phyloP scores from a whole-genome alignment of 2,329 filamentous ascomycete species.

The Colletotrichum sp. region DNA sequence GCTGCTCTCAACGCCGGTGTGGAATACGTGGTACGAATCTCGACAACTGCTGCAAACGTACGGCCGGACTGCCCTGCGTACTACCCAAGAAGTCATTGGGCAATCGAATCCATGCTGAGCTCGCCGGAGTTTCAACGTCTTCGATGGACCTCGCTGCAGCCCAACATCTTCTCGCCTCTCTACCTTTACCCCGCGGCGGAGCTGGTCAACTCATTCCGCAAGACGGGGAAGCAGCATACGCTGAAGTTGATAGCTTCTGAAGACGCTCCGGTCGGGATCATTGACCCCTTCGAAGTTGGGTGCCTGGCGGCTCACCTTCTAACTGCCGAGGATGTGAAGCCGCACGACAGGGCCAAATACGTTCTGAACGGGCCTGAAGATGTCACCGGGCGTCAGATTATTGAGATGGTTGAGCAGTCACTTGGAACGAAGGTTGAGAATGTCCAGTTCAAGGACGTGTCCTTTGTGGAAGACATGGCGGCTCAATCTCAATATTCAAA shows the following conservation, averaged over 20 bases:
- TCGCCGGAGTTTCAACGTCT: slow-evolving; percentile 38
- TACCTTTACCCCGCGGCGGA: slow-evolving; percentile 28
- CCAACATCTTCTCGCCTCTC: slow-evolving; percentile 29
- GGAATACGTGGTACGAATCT: slow-evolving; percentile 47
- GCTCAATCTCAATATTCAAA: slow-evolving; percentile 23
- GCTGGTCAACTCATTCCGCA: slow-evolving; percentile 36
- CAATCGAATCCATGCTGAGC: slow-evolving; percentile 40
- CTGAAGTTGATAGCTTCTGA: slow-evolving; percentile 32
- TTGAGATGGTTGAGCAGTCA: slow-evolving; percentile 37
- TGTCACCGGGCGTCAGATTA: slow-evolving; percentile 38
- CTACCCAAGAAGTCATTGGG: slow-evolving; percentile 45
- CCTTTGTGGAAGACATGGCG: slow-evolving; percentile 30
- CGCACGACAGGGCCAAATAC: slow-evolving; percentile 38
- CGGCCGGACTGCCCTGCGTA: slow-evolving; percentile 36
- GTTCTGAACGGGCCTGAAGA: slow-evolving; percentile 44
- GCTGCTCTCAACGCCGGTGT: slow-evolving; percentile 39
- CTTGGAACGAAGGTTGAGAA: slow-evolving; percentile 30
- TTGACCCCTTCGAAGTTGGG: slow-evolving; percentile 38
- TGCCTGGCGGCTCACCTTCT: slow-evolving; percentile 39
- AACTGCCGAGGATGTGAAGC: slow-evolving; percentile 27
- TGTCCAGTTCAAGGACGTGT: slow-evolving; percentile 34
- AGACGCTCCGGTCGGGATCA: slow-evolving; percentile 33
- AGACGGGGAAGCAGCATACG: slow-evolving; percentile 33
- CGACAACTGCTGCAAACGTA: slow-evolving; percentile 40
- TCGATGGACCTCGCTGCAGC: slow-evolving; percentile 44